These are phyloP conservation scores for Cutaneotrichosporon cutaneum DNA, from an alignment of 1,284 basidiomycete species.

Conservation along the genomic window DNA sequence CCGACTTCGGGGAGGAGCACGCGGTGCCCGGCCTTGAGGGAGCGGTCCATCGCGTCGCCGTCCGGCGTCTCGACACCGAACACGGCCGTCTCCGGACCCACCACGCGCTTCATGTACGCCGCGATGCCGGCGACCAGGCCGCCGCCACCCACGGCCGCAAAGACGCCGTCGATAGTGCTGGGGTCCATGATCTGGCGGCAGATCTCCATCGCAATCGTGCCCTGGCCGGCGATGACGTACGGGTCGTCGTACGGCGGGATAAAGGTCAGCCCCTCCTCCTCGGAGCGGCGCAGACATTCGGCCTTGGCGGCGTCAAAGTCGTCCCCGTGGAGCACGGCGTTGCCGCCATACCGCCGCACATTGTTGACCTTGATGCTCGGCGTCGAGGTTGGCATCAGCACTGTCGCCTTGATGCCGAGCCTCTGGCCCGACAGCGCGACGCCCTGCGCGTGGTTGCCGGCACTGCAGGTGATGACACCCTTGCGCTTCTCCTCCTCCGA, in stretches of 20 bases:
- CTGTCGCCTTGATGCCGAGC: constrained; percentile 89
- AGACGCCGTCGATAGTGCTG: constrained; percentile 78
- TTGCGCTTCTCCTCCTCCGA: constrained; percentile 89
- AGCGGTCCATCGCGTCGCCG: constrained; percentile 86
- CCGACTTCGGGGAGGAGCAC: constrained; percentile 87
- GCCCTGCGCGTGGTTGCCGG: constrained; percentile 98
- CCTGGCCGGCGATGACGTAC: constrained; percentile 94
- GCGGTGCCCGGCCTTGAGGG: constrained; percentile 72
- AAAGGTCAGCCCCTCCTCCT: constrained; percentile 74
- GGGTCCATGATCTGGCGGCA: constrained; percentile 77
- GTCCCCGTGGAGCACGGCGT: constrained; percentile 84
- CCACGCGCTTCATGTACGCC: constrained; percentile 92
- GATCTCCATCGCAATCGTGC: constrained; percentile 92
- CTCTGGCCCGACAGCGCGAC: constrained; percentile 89
- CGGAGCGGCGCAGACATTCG: constrained; percentile 84
- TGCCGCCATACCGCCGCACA: constrained; percentile 87
- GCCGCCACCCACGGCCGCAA: constrained; percentile 88
- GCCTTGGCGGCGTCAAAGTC: constrained; percentile 97
- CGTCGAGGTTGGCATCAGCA: constrained; percentile 96
- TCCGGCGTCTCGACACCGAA: constrained; percentile 94
- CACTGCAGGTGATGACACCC: constrained; percentile 96
- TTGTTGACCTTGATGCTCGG: constrained; percentile 96
- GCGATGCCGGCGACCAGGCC: constrained; percentile 85
- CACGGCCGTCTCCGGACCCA: constrained; percentile 76
- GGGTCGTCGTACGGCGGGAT: constrained; percentile 99